Evolutionary conservation across 2,329 filamentous ascomycete genomes (phyloP), one percentile per base, ranked within the genome.

Genomic region (Trichoderma sp.): DNA sequence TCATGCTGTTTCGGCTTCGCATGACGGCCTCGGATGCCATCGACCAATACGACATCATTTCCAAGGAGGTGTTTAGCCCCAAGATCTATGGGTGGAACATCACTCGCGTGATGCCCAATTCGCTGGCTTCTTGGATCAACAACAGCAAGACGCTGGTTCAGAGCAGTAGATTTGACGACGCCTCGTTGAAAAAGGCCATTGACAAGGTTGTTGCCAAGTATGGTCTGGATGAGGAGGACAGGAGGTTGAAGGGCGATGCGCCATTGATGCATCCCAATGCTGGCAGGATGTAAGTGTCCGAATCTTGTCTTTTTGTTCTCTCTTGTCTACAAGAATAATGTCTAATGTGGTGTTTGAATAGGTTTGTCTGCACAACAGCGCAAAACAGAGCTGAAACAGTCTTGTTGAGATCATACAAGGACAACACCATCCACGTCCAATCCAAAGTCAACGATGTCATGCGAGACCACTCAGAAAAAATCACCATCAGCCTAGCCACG

Each of bases 1-100:
- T 72, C 38, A 72, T 72, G 69, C 69, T 72, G 11, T 72, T 72
- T 60, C 69, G 69, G 38, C 69, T 72, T 63, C 69, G 69, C 69
- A 72, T 72, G 69, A 72, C 59, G n/a, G 59, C 69, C 7, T 72
- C 69, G 1, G 38, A 72, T 4, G 69, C 69, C 38, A 72, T 72
- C 11, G 27, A 33, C 1, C 35, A 72, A 16, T 72, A 72, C 69
- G 69, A 72, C 35, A n/a, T 35, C 2, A 72, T 72, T 3, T 63
- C 69, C 38, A 64, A 72, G 8, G 69, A 72, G 41, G 69, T 72
- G 27, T 72, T 72, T 31, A 72, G 69, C 38, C 69, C 69, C 7
- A 63, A 63, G 6, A 50, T 72, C 59, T 72, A 63, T 6, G 69
- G 69, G 8, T 63, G 35, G 59, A 53, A 72, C 59, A 35, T 72